Percentiles rank a stretch among this genome's conserved stretches.
phyloP scores from a whole-genome alignment of 2,329 filamentous ascomycete genomes.

The Aulographum hederae region DNA sequence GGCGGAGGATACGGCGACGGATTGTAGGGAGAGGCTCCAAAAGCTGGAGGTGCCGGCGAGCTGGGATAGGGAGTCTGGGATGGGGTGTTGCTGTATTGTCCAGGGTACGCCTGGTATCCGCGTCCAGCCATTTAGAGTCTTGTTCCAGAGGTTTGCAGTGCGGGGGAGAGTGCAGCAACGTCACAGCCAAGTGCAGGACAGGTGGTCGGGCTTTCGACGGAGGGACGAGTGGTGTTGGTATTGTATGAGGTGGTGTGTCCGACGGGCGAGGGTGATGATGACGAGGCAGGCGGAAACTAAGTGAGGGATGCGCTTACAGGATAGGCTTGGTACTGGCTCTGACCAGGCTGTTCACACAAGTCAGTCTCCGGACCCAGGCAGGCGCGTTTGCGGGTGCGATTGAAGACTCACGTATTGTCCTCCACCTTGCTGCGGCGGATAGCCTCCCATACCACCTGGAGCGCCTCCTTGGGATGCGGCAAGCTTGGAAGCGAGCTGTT shows the following conservation, averaged over 20 bases:
- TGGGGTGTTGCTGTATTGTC: slow-evolving; percentile 9
- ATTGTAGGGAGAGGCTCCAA: slow-evolving; percentile 7
- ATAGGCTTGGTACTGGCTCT: slow-evolving; percentile 21
- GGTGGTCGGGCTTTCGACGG: background rate
- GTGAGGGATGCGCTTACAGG: slow-evolving; percentile 4
- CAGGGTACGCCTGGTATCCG: background rate
- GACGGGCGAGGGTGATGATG: background rate
- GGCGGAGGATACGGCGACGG: slow-evolving; percentile 23
- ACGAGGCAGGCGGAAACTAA: slow-evolving; percentile 2
- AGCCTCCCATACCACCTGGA: slow-evolving; percentile 26
- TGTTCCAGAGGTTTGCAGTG: background rate
- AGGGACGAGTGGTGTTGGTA: background rate
- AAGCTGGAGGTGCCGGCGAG: slow-evolving; percentile 8
- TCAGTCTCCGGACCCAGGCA: slow-evolving; percentile 8
- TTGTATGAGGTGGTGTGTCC: background rate
- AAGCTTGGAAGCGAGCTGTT: slow-evolving; percentile 27
- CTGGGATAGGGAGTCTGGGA: slow-evolving; percentile 12
- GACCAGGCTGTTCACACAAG: slow-evolving; percentile 27
- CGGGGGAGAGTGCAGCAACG: background rate
- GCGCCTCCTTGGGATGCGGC: slow-evolving; percentile 17
- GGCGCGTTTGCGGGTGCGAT: slow-evolving; percentile 9
- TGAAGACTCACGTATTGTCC: slow-evolving; percentile 4
- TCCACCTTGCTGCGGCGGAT: slow-evolving; percentile 6
- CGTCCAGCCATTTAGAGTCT: background rate
- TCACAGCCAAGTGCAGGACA: no score